Base-by-base conservation (phyloP, 495 filamentous ascomycete species). In the Penicillium coffeae region DNA sequence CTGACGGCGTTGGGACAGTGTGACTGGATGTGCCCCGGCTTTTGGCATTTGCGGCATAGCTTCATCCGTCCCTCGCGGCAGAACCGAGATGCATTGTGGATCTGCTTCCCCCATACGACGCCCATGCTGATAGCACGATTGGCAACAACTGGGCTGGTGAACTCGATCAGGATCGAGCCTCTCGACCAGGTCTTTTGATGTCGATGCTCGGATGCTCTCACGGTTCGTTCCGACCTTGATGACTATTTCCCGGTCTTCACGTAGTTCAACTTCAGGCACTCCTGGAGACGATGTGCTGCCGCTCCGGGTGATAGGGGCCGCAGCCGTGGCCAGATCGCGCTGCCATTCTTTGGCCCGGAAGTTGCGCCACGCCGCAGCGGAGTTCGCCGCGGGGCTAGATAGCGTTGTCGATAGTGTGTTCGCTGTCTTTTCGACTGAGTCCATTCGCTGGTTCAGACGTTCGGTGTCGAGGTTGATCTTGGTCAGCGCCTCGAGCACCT, bases 161-260 rank as follows among this genome's bases (percentile, higher is more conserved):
- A 55, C 37, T 58, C 55, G 8, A 62, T 47, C 21, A 62, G 1
- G n/a, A 62, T 32, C 9, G 42, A 58, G 34, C 53, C 53, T 7
- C 9, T 42, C 27, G 1, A 48, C 46, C 7, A 48, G 37, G 21
- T 48, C 46, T 14, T 38, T 36, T 14, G 44, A 34, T 8, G 33
- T 37, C 13, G 38, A 25, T 12, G 21, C 21, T 3, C 34, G 45
- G 35, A 47, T 38, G 13, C 13, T 25, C 21, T 38, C 25, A 40
- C 43, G 43, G 18, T 47, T 52, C 33, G 12, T 18, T 18, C 37
- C 25, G 18, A 52, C 22, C 18, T 52, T 47, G 10, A 52, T 33
- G 12, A 52, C 38, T 1, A 48, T 21, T 35, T 54, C 37, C 2
- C 33, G 35, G 40, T 48, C 45, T 16, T 48, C 45, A 15, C 25